Conservation (phyloP, 805 yeast species). For the Wickerhamomyces queroliae region DNA sequence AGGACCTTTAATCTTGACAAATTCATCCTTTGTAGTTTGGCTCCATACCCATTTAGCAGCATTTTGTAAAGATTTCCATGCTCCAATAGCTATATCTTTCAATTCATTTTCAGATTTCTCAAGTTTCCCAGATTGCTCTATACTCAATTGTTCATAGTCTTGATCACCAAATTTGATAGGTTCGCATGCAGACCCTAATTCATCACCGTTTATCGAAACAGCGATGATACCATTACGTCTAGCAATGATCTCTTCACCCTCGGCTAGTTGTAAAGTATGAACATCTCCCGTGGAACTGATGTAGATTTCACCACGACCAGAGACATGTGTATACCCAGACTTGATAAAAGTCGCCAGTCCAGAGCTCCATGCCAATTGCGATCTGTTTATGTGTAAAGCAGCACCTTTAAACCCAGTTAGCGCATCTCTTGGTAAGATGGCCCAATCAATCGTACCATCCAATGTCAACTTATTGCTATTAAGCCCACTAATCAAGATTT, state of each 20-base stretch:
- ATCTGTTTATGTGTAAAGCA: constrained; percentile 42
- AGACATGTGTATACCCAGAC: constrained; percentile 40
- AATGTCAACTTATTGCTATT: constrained; percentile 27
- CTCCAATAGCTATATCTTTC: background rate
- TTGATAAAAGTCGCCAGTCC: constrained; percentile 5
- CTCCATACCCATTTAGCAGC: background rate
- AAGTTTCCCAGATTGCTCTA: background rate
- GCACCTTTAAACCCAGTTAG: constrained; percentile 49
- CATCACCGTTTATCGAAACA: constrained; percentile 39
- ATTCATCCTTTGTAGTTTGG: constrained; percentile 17
- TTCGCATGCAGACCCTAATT: constrained; percentile 3
- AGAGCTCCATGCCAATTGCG: constrained; percentile 25
- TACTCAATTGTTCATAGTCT: background rate
- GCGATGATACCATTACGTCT: constrained; percentile 43
- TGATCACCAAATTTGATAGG: background rate
- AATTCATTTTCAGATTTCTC: background rate
- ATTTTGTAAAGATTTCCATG: background rate
- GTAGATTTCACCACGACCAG: constrained; percentile 55
- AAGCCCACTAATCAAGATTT: constrained; percentile 33
- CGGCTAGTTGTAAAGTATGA: constrained; percentile 38
- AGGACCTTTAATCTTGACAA: constrained; percentile 50
- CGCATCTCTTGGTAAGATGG: constrained; percentile 40
- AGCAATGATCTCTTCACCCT: constrained; percentile 43
- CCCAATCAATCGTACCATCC: constrained; percentile 64
- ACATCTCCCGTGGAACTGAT: constrained; percentile 50